Conservation (phyloP, 176 grass and related monocot species). For the Puccinellia tenuiflora region DNA sequence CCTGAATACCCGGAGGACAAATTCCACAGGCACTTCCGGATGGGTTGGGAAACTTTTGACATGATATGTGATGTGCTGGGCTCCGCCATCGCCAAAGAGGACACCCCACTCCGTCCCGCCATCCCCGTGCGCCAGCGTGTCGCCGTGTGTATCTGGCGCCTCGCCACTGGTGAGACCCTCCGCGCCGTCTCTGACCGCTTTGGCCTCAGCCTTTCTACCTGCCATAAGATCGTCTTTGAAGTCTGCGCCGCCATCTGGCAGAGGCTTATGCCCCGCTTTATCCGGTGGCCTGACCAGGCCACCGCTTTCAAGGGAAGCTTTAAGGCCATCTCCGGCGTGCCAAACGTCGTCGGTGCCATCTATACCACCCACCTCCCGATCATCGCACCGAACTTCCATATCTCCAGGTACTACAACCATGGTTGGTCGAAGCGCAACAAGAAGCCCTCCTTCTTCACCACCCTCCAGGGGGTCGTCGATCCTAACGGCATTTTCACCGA, state of each 20-base stretch:
- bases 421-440: slow-evolving; percentile 55
- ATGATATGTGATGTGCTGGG: slow-evolving; percentile 52
- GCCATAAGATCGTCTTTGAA: slow-evolving; percentile 58
- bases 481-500: slow-evolving; percentile 49
- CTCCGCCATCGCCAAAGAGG: slow-evolving; percentile 49
- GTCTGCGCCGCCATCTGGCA: slow-evolving; percentile 42
- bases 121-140: slow-evolving; percentile 47
- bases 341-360: slow-evolving; percentile 31
- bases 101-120: slow-evolving; percentile 44
- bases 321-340: slow-evolving; percentile 32
- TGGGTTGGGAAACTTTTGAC: slow-evolving; percentile 48
- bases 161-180: slow-evolving; percentile 55
- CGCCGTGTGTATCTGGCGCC: slow-evolving; percentile 48
- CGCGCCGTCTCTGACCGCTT: slow-evolving; percentile 51
- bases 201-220: slow-evolving; percentile 56
- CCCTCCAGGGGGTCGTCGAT: slow-evolving; percentile 47
- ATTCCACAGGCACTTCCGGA: slow-evolving; percentile 46
- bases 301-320: slow-evolving; percentile 28
- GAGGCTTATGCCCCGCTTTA: slow-evolving; percentile 45
- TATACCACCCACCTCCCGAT: slow-evolving; percentile 65
- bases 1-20: slow-evolving; percentile 39
- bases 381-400: slow-evolving; percentile 34
- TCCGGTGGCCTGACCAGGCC: slow-evolving; percentile 38
- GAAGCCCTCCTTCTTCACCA: slow-evolving; percentile 51
- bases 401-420: slow-evolving; percentile 41